These are phyloP conservation scores for Solanum rostratum DNA, from an alignment of 257 asterid genomes.

Conservation along the genomic window DNA sequence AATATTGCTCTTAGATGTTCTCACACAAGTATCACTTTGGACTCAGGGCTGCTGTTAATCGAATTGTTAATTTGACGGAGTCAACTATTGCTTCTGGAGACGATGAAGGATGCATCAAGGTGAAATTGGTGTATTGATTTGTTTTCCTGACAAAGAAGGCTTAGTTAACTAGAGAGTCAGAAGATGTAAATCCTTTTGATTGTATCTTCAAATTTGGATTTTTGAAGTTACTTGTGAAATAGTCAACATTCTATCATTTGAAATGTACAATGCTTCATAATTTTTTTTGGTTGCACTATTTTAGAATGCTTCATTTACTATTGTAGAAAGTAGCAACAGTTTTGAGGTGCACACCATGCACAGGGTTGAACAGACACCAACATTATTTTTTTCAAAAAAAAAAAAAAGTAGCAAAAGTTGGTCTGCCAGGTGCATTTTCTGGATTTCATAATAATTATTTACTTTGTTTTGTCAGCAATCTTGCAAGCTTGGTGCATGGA, in stretches of 20 bases:
- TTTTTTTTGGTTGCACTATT: neutral
- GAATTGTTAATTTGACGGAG: conserved; percentile 70
- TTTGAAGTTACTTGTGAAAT: neutral
- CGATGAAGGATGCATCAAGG: conserved; percentile 87
- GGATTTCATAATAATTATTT: neutral
- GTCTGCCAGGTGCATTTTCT: neutral
- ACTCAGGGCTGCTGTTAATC: conserved; percentile 74
- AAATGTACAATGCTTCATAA: neutral
- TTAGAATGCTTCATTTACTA: neutral
- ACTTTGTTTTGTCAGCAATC: neutral
- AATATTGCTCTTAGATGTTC: neutral
- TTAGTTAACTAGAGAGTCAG: neutral
- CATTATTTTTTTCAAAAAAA: neutral
- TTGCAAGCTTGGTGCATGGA: neutral
- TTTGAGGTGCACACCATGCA: neutral
- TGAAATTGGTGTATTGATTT: conserved; percentile 8
- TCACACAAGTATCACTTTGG: neutral
- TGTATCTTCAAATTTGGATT: neutral
- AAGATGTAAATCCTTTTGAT: neutral
- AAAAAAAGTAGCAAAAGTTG: neutral
- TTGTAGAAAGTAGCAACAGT: neutral
- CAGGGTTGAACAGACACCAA: neutral
- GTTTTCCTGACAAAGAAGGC: neutral
- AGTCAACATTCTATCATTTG: neutral
- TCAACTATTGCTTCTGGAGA: conserved; percentile 90